Evolutionary conservation across 1,284 basidiomycete genomes (phyloP).

Genomic region (Prillingera fragicola): DNA sequence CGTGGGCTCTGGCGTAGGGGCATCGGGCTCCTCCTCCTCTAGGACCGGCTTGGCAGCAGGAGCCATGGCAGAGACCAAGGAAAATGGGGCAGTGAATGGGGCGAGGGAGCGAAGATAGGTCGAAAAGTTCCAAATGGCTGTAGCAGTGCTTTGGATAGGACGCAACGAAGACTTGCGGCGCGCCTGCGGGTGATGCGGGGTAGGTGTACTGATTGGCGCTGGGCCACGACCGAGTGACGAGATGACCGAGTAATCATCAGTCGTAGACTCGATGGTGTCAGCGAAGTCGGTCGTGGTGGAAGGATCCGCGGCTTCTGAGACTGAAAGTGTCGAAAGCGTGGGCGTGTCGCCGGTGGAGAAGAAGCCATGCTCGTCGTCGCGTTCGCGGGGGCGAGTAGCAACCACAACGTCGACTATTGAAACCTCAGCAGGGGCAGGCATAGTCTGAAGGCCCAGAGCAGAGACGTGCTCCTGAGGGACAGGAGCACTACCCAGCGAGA

Average conservation of each 20-base stretch:
- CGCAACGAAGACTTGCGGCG: slow-evolving; percentile 18
- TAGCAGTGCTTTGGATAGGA: slow-evolving; percentile 29
- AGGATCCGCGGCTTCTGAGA: slow-evolving; percentile 39
- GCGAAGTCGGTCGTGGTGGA: slow-evolving; percentile 24
- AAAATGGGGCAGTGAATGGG: slow-evolving; percentile 24
- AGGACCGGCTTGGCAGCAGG: background rate
- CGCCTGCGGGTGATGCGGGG: slow-evolving; percentile 2
- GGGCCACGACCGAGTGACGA: slow-evolving; percentile 16
- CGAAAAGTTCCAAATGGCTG: slow-evolving; percentile 38
- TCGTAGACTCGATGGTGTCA: slow-evolving; percentile 29
- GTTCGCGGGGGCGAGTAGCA: slow-evolving; percentile 11
- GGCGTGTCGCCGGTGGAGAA: slow-evolving; percentile 33
- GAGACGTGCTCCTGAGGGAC: slow-evolving; percentile 1
- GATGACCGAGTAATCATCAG: slow-evolving; percentile 29
- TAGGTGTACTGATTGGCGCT: background rate
- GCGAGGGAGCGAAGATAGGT: slow-evolving; percentile 37
- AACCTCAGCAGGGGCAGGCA: slow-evolving; percentile 29
- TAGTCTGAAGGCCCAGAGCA: slow-evolving; percentile 21
- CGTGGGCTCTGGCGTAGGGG: background rate
- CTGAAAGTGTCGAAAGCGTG: slow-evolving; percentile 39
- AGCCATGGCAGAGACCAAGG: background rate
- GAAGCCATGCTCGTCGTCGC: slow-evolving; percentile 6
- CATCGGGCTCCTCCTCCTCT: background rate
- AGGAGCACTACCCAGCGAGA: slow-evolving; percentile 4
- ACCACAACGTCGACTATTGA: slow-evolving; percentile 33